Base-by-base conservation (phyloP, 257 asterid species). In the Nicotiana knightiana region DNA sequence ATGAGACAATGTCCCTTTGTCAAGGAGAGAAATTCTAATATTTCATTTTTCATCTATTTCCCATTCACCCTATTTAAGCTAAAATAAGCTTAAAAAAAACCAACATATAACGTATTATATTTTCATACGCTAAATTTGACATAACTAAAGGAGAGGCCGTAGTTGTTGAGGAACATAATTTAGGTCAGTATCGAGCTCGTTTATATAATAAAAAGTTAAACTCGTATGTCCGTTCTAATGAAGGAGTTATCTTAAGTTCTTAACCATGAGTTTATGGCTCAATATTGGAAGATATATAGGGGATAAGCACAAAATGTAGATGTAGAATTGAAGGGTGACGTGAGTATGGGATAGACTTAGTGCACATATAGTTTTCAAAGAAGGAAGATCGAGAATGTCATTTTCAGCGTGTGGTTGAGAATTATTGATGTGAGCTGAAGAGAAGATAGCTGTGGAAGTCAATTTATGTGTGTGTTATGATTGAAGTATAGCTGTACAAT, bases 401-500 rank as follows among this genome's bases (percentile, higher is more conserved):
- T 78, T 85, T 82, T 77, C 77, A 67, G 39, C 81, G 58, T 17
- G 65, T 82, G 71, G 71, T 15, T 55, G 26, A 32, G 75, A 73
- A 82, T 77, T 76, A 81, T 81, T 82, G 77, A n/a, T 11, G 77
- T 30, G 24, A 17, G 32, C 51, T 84, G 35, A 37, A 68, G 64
- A 58, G 59, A 15, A 67, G 66, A 75, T 46, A 9, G 76, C 7
- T 48, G 17, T 35, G 48, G 7, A 51, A 57, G 33, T 85, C 84
- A 85, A 65, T 65, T 21, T 62, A 21, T 70, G 4, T 63, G 33
- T 77, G 4, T 67, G 82, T 37, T 8, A 67, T 67, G 79, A 61
- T 64, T 37, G 63, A 53, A 85, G 33, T 53, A 28, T 79, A 77
- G 83, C 79, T 80, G 86, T 81, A 86, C 83, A 24, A 82, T n/a